Evolutionary conservation across 129 eudicot genomes (phyloP), one percentile per base, ranked within the genome.

Genomic region (Artemisia argyi): DNA sequence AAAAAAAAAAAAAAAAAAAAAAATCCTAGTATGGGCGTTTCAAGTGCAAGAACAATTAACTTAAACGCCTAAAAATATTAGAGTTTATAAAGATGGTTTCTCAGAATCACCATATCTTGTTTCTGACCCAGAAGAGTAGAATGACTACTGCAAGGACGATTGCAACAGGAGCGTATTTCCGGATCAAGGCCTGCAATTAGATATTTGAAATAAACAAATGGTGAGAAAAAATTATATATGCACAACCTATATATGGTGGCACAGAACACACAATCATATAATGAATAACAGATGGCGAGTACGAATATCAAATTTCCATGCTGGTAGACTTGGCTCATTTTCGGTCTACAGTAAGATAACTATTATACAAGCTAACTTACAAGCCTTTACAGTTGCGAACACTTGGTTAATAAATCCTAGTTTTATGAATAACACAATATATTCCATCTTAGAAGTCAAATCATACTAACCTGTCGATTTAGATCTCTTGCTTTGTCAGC

Each of bases 91-190:
- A 42, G 18, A 56, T 67, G 68, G 47, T 47, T 72, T 68, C 57
- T 42, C 66, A 50, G 14, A 74, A 82, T 90, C 94, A 94, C 97
- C 97, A 94, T 46, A 94, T 81, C 87, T 88, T 94, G 15, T 81
- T 86, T 76, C 65, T 81, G 61, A 75, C 86, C 92, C 96, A 94
- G 67, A 94, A 81, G 67, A 90, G 99, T 64, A 94, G 82, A 76
- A 83, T 20, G 63, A 94, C 97, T 15, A 94, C 86, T 75, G 89
- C 97, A 67, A 90, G 65, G 20, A 94, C 99, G 80, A 94, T 87
- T 55, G 91, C 98, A 65, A 94, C 97, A 10, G 99, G 97, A 16
- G 97, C 99, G 86, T 91, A 94, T 68, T 90, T 94, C 83, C 87
- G 80, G 49, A 94, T 90, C 82, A 94, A 73, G 39, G 97, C 99